phyloP scores from a whole-genome alignment of 257 asterid genomes.

The Linaria vulgaris region DNA sequence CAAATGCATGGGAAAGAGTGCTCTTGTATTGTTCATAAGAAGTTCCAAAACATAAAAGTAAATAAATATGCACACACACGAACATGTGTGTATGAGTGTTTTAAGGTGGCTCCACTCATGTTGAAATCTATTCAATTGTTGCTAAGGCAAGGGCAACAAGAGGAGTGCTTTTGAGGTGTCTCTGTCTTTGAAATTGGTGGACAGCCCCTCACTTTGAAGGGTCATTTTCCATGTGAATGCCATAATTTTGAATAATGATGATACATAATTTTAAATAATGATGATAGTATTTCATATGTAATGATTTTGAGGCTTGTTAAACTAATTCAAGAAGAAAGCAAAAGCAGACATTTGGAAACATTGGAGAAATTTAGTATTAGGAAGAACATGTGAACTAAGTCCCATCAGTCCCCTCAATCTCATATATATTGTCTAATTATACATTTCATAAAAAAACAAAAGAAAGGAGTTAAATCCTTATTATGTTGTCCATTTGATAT shows the following conservation, averaged over 20 bases:
- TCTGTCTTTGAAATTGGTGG: constrained; percentile 15
- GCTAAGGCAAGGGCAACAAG: constrained; percentile 19
- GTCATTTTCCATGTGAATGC: constrained; percentile 18
- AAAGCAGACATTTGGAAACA: too few species aligned
- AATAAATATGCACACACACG: background rate
- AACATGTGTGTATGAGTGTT: background rate
- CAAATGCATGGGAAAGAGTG: constrained; percentile 43
- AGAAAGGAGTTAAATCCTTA: too few species aligned
- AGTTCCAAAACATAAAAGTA: constrained; percentile 19
- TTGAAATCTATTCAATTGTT: constrained; percentile 14
- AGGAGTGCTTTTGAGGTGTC: constrained; percentile 40
- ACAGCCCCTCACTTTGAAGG: constrained; percentile 5
- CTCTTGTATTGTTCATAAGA: constrained; percentile 31
- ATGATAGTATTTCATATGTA: background rate
- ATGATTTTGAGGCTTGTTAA: background rate
- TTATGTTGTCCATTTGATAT: too few species aligned
- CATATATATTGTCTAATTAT: background rate
- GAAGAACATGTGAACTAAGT: background rate
- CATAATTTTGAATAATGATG: background rate
- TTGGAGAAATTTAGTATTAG: background rate
- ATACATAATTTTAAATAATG: background rate
- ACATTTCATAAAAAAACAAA: background rate
- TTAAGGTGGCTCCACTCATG: constrained; percentile 32
- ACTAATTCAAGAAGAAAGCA: background rate
- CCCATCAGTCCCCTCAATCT: background rate